Percentiles rank a stretch among this genome's conserved stretches.
Conservation (phyloP, 1,139 yeast genomes). For the Debaryomyces psychrophilus region DNA sequence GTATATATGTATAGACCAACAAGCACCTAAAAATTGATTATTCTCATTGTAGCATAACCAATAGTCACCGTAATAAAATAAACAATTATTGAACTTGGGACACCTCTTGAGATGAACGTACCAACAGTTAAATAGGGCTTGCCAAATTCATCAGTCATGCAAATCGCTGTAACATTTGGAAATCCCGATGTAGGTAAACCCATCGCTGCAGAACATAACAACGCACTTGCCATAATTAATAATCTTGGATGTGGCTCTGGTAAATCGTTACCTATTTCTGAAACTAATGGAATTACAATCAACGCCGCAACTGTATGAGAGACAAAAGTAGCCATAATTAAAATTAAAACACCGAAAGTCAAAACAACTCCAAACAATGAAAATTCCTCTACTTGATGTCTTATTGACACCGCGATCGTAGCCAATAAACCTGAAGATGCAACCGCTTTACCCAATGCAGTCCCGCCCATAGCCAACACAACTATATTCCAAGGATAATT, state of each 20-base stretch:
- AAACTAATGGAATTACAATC: conserved; percentile 68
- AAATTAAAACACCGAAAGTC: conserved; percentile 66
- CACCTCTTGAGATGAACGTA: conserved; percentile 71
- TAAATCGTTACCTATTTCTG: conserved; percentile 65
- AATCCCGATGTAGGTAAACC: conserved; percentile 77
- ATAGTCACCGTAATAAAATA: conserved; percentile 60
- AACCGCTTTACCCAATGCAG: conserved; percentile 74
- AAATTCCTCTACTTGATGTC: conserved; percentile 56
- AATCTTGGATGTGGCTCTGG: conserved; percentile 59
- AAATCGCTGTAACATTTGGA: conserved; percentile 80
- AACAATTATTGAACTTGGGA: conserved; percentile 63
- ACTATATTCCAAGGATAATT: conserved; percentile 80
- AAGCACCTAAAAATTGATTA: conserved; percentile 39
- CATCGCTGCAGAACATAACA: conserved; percentile 76
- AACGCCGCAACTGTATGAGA: conserved; percentile 80
- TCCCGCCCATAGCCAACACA: conserved; percentile 77
- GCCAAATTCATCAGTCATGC: conserved; percentile 74
- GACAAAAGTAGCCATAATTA: conserved; percentile 73
- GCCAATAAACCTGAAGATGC: conserved; percentile 69
- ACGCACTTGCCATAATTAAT: conserved; percentile 66
- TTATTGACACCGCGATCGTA: conserved; percentile 63
- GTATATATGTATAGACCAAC: not conserved
- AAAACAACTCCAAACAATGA: conserved; percentile 62
- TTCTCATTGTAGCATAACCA: conserved; percentile 68
- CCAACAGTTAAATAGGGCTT: conserved; percentile 65